A percentile compares a stretch with the other conserved stretches of the same genome.
These are phyloP conservation scores for Physcomitrellopsis africana DNA, from an alignment of 225 moss, liverwort and hornwort genomes.

Conservation along the genomic window DNA sequence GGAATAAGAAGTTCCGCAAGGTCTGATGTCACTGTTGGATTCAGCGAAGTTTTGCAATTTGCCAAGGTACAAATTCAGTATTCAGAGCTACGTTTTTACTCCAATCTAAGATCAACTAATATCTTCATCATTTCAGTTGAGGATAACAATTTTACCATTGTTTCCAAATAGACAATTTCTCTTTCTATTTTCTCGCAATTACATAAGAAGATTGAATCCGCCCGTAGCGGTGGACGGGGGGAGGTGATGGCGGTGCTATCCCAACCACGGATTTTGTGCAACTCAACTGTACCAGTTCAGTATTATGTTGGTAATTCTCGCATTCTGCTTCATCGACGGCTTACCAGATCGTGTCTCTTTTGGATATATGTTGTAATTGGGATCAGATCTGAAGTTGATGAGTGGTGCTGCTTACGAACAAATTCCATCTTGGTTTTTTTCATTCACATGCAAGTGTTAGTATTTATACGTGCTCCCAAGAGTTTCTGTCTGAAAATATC, in stretches of 20 bases:
- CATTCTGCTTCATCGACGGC: neutral
- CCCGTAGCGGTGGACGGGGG: too few relatives aligned
- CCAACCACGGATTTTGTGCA: constrained; percentile 18
- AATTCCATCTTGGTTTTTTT: too few relatives aligned
- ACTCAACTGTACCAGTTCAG: neutral
- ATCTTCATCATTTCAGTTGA: constrained; percentile 3
- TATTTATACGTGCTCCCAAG: neutral
- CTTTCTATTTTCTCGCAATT: too few relatives aligned
- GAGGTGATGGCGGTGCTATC: neutral
- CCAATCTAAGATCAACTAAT: constrained; percentile 23
- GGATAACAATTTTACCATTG: neutral
- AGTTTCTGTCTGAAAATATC: neutral
- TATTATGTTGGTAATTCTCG: neutral
- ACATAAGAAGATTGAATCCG: too few relatives aligned
- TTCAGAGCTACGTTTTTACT: neutral
- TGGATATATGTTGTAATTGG: neutral
- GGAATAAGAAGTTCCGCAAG: constrained; percentile 22
- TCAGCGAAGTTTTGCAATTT: constrained; percentile 11
- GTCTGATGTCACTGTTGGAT: constrained; percentile 13
- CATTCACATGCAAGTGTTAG: too few relatives aligned
- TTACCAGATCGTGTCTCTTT: neutral
- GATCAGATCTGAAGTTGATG: neutral
- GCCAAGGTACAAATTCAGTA: constrained; percentile 5
- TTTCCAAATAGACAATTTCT: neutral
- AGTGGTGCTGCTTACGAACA: neutral